Evolutionary conservation across 352 stramenopile genomes (phyloP), one percentile per base, ranked within the genome.

Genomic region (Phytophthora citricola): DNA sequence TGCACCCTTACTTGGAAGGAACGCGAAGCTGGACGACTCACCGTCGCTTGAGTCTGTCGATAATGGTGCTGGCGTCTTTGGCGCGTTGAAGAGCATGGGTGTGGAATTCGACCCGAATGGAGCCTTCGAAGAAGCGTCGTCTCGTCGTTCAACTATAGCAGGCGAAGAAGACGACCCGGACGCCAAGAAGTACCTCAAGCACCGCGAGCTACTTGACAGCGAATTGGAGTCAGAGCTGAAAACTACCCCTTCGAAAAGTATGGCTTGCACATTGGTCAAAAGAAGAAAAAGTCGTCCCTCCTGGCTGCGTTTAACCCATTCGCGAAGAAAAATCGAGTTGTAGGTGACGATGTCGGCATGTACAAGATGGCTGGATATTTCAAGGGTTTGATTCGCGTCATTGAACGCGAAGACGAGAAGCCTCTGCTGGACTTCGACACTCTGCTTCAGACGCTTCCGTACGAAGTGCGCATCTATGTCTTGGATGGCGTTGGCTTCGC

Each of bases 301-400:
- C 38, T 94, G 43, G 52, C 75, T 11, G 74, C 85, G 24, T 73
- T 94, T 10, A 93, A 92, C 47, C 75, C 81, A 9, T 92, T 91
- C 60, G 83, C 79, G 12, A 93, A 89, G 66, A 94, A 92, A 52
- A 60, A 70, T 48, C 36, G 67, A 7, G 41, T 58, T 20, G n/a
- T 76, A 64, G 22, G 57, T 24, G 69, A 71, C 39, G 83, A 85
- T 12, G 75, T 69, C 11, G 82, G 80, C 4, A 72, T 86, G 32
- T 93, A 90, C 73, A 92, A 93, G 64, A 81, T 89, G 31, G 90
- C 90, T 22, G 93, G 91, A 2, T 81, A 86, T 24, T 97, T 98
- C 63, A 98, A 98, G 79, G 92, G 91, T 17, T 62, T 98, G 36
- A 88, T 98, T n/a, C 87, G 93, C 20, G 76, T 98, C 14, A 88